These are phyloP conservation scores for Salix caprea DNA, from an alignment of 345 rosid genomes.

Conservation along the genomic window DNA sequence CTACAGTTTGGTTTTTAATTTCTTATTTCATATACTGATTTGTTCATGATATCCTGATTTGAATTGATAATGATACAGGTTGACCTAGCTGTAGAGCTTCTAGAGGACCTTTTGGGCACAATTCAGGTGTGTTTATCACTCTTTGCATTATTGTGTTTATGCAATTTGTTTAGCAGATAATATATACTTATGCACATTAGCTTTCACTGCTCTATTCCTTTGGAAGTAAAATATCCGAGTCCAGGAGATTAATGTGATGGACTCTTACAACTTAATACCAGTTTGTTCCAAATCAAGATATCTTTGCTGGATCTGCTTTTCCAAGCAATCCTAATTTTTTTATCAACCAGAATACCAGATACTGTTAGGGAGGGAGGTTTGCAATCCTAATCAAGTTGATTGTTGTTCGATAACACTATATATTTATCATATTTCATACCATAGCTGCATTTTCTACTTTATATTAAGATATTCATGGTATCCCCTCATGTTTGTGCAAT, in stretches of 20 bases:
- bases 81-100: slow-evolving; percentile 68
- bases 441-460: too few species aligned
- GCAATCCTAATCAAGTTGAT: too few species aligned
- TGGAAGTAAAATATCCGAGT: not conserved
- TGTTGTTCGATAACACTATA: too few species aligned
- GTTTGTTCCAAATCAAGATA: too few species aligned
- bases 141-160: not conserved
- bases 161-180: not conserved
- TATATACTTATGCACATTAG: not conserved
- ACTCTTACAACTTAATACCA: not conserved
- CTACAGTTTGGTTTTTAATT: slow-evolving; percentile 1
- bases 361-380: too few species aligned
- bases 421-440: too few species aligned
- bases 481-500: too few species aligned
- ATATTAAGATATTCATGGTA: too few species aligned
- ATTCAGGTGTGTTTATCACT: slow-evolving; percentile 53
- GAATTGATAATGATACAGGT: slow-evolving; percentile 40
- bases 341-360: too few species aligned
- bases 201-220: not conserved
- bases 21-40: not conserved
- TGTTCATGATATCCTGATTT: slow-evolving; percentile 8
- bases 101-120: slow-evolving; percentile 70
- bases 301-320: too few species aligned
- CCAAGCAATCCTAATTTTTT: too few species aligned
- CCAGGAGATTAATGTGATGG: not conserved